Evolutionary conservation across 2,329 filamentous ascomycete genomes (phyloP).

Genomic region (Aspergillus clavatus): DNA sequence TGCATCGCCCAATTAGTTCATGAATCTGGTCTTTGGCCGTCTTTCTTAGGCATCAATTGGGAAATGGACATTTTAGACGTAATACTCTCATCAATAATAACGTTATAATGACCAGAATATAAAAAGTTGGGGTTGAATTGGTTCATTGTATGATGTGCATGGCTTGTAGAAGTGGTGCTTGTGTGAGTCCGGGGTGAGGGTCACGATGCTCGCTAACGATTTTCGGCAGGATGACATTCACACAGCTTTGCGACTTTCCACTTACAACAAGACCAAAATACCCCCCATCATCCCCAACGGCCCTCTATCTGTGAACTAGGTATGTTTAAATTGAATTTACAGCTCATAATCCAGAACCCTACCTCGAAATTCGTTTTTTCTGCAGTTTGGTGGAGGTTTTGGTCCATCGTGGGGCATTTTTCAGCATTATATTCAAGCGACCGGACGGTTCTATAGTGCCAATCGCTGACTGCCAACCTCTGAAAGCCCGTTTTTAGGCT

Average conservation of each 20-base stretch:
- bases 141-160: conserved; percentile 5
- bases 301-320: conserved; percentile 30
- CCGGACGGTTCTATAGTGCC: conserved; percentile 9
- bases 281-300: conserved; percentile 33
- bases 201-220: conserved; percentile 40
- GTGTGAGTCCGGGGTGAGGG: conserved; percentile 31
- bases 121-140: neutral
- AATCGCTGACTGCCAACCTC: conserved; percentile 18
- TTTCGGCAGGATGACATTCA: conserved; percentile 39
- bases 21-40: neutral
- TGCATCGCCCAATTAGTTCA: neutral
- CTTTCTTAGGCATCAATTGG: neutral
- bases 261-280: conserved; percentile 35
- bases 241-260: conserved; percentile 37
- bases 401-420: conserved; percentile 18
- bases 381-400: conserved; percentile 15
- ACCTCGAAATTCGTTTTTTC: conserved; percentile 21
- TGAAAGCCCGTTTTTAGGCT: conserved; percentile 19
- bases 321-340: conserved; percentile 27
- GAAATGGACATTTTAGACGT: neutral
- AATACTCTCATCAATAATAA: neutral
- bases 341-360: conserved; percentile 15
- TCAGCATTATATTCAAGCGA: conserved; percentile 14
- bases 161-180: conserved; percentile 22
- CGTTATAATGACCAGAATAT: neutral